These are phyloP conservation scores for Plasmodium malariae DNA, from an alignment of 169 alveolate species.

Conservation along the genomic window DNA sequence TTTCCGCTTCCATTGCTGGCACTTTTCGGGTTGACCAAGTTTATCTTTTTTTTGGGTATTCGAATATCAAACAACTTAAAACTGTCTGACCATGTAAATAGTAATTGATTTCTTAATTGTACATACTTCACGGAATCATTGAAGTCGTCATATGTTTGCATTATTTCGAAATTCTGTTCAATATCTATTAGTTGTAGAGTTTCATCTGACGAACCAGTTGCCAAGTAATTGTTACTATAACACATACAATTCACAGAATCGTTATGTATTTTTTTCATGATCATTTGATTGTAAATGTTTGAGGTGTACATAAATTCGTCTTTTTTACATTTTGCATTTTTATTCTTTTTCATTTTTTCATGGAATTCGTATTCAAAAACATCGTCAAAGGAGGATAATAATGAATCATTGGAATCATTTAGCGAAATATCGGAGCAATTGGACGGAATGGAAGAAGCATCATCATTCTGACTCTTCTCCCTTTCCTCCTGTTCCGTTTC, in stretches of 20 bases:
- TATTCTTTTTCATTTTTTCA: not conserved
- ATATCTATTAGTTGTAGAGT: slow-evolving; percentile 79
- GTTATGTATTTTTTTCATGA: slow-evolving; percentile 71
- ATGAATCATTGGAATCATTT: not conserved
- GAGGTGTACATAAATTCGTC: not conserved
- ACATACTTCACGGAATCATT: slow-evolving; percentile 19
- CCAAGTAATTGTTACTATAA: slow-evolving; percentile 64
- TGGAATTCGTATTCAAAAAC: slow-evolving; percentile 18
- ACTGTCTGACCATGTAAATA: slow-evolving; percentile 33
- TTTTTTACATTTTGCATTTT: not conserved
- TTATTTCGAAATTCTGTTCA: slow-evolving; percentile 66
- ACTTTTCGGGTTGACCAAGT: slow-evolving; percentile 34
- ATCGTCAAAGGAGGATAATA: slow-evolving; percentile 45
- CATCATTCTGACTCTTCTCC: not conserved
- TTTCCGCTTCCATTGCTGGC: slow-evolving; percentile 40
- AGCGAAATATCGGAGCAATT: not conserved
- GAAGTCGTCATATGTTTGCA: slow-evolving; percentile 67
- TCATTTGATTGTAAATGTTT: slow-evolving; percentile 21
- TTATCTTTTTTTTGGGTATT: slow-evolving; percentile 63
- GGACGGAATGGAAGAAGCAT: not conserved
- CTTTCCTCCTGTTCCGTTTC: not conserved
- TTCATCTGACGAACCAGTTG: slow-evolving; percentile 84
- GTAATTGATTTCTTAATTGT: slow-evolving; percentile 26
- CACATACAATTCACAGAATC: slow-evolving; percentile 81
- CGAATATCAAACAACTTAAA: slow-evolving; percentile 74